These are phyloP conservation scores for Ephemerocybe angulata DNA, from an alignment of 768 basidiomycete genomes.

Conservation along the genomic window DNA sequence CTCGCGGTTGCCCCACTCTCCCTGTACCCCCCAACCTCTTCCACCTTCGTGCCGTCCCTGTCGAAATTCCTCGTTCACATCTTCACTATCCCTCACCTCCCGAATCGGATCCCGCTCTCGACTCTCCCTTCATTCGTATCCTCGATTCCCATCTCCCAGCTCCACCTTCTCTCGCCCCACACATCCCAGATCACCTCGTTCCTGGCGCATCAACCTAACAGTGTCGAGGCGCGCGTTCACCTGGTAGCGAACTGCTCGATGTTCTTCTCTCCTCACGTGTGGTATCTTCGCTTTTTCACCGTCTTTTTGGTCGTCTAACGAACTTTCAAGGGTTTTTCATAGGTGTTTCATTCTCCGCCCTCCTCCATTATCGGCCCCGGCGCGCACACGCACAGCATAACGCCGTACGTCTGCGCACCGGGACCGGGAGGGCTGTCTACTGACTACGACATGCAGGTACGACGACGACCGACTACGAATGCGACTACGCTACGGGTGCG, in stretches of 20 bases:
- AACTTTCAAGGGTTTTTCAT: too few relatives aligned
- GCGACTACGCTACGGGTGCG: too few relatives aligned
- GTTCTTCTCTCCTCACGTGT: slow-evolving; percentile 55
- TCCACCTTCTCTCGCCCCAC: slow-evolving; percentile 26
- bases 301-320: too few relatives aligned
- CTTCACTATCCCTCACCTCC: slow-evolving; percentile 72
- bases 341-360: too few relatives aligned
- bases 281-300: slow-evolving; percentile 58
- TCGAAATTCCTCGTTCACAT: slow-evolving; percentile 47
- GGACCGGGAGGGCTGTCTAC: too few relatives aligned
- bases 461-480: too few relatives aligned
- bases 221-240: slow-evolving; percentile 43
- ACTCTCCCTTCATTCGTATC: slow-evolving; percentile 64
- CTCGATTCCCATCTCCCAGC: slow-evolving; percentile 49
- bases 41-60: slow-evolving; percentile 32
- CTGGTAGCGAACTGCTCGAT: slow-evolving; percentile 70
- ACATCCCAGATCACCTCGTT: slow-evolving; percentile 25
- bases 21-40: slow-evolving; percentile 20
- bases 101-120: slow-evolving; percentile 63
- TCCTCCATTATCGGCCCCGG: too few relatives aligned
- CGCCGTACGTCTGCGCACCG: too few relatives aligned
- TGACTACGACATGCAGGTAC: too few relatives aligned
- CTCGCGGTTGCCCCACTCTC: slow-evolving; percentile 43
- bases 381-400: too few relatives aligned
- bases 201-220: too few relatives aligned